Percentiles rank a stretch among this genome's conserved stretches.
These are phyloP conservation scores for Athelia psychrophila DNA, from an alignment of 1,284 basidiomycete species.

Conservation along the genomic window DNA sequence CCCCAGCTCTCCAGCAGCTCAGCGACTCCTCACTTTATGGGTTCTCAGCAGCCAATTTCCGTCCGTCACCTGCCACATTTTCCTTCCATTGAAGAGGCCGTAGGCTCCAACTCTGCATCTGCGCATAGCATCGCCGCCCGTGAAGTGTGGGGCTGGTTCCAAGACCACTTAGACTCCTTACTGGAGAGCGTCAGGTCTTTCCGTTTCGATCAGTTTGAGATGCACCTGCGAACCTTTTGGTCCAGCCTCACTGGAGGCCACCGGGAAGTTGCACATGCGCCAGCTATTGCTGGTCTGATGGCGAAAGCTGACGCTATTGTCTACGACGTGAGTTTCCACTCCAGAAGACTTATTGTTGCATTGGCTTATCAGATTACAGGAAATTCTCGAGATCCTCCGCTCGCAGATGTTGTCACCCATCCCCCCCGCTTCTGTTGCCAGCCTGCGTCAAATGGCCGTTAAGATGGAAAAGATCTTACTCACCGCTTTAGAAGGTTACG, in stretches of 20 bases:
- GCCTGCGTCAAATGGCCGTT: conserved; percentile 77
- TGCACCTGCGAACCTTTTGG: conserved; percentile 83
- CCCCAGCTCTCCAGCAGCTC: conserved; percentile 45
- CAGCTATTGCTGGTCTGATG: conserved; percentile 84
- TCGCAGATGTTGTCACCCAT: conserved; percentile 82
- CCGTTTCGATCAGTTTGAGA: conserved; percentile 85
- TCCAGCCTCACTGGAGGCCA: conserved; percentile 67
- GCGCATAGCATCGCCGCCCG: conserved; percentile 73
- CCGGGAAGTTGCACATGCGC: conserved; percentile 82
- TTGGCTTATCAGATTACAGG: conserved; percentile 40
- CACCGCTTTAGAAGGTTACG: conserved; percentile 76
- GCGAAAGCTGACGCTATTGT: conserved; percentile 85
- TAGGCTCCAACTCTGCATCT: conserved; percentile 68
- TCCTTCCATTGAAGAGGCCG: conserved; percentile 81
- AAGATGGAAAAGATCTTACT: conserved; percentile 89
- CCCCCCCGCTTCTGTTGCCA: conserved; percentile 60
- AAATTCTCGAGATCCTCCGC: conserved; percentile 81
- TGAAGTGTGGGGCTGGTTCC: conserved; percentile 86
- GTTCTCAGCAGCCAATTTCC: conserved; percentile 49
- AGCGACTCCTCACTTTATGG: conserved; percentile 40
- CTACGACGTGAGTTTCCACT: conserved; percentile 67
- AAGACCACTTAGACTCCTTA: conserved; percentile 77
- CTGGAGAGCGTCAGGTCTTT: conserved; percentile 73
- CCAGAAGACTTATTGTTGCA: conserved; percentile 2
- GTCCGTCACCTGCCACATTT: conserved; percentile 77